Evolutionary conservation across 345 rosid genomes (phyloP).

Genomic region (Gossypium sturtianum): DNA sequence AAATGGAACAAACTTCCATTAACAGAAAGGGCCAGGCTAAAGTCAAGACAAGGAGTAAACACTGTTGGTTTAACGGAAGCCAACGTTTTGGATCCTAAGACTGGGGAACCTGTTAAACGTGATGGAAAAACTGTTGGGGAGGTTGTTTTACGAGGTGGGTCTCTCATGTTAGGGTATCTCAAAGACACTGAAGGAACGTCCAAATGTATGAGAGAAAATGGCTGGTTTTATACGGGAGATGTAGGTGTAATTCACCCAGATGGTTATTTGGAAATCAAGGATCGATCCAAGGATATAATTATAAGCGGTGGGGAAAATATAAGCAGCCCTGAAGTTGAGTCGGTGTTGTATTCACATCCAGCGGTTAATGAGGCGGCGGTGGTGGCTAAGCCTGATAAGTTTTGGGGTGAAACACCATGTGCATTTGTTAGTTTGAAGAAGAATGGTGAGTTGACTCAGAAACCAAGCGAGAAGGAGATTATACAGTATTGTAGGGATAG

Average conservation of each 20-base stretch:
- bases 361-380: conserved; percentile 51
- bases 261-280: conserved; percentile 52
- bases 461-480: conserved; percentile 35
- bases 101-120: conserved; percentile 35
- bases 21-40: conserved; percentile 35
- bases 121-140: conserved; percentile 50
- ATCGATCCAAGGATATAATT: conserved; percentile 50
- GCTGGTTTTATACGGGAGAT: conserved; percentile 57
- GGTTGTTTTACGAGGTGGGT: conserved; percentile 41
- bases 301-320: conserved; percentile 64
- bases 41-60: conserved; percentile 47
- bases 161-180: conserved; percentile 50
- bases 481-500: conserved; percentile 40
- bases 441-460: background rate
- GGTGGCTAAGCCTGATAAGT: conserved; percentile 44
- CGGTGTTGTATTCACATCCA: conserved; percentile 46
- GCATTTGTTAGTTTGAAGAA: conserved; percentile 53
- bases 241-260: conserved; percentile 52
- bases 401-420: conserved; percentile 66
- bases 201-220: conserved; percentile 30
- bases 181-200: conserved; percentile 38
- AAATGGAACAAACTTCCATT: conserved; percentile 37
- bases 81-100: conserved; percentile 34
- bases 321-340: conserved; percentile 43
- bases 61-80: conserved; percentile 28